Evolutionary conservation across 352 stramenopile species (phyloP).

Genomic region (Phytophthora idaei): DNA sequence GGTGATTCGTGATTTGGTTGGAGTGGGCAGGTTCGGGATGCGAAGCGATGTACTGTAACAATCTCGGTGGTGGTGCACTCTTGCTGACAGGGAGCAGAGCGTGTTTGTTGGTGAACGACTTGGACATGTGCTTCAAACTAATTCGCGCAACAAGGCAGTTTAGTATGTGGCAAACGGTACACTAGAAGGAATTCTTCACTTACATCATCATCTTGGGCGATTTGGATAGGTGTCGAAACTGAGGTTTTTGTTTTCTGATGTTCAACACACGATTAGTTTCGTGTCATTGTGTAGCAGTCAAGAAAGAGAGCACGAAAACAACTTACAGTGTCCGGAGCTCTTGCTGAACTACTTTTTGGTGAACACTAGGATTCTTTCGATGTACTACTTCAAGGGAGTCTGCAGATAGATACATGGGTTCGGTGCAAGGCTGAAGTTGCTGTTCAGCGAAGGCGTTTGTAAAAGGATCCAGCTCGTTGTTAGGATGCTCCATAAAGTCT

Average conservation of each 20-base stretch:
- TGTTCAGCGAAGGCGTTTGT: not conserved
- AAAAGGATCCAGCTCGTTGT: conserved; percentile 13
- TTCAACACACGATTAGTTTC: not conserved
- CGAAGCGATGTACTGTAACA: conserved; percentile 31
- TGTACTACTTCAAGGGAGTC: conserved; percentile 1
- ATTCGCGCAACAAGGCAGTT: not conserved
- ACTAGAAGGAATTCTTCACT: not conserved
- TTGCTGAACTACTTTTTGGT: conserved; percentile 10
- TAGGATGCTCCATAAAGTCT: conserved; percentile 59
- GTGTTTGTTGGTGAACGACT: conserved; percentile 19
- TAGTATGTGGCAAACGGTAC: not conserved
- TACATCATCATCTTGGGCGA: conserved; percentile 33
- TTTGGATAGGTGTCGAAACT: conserved; percentile 15
- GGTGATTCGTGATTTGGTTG: conserved; percentile 22
- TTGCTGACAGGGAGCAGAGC: conserved; percentile 36
- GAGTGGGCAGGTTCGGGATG: conserved; percentile 11
- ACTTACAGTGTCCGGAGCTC: conserved; percentile 31
- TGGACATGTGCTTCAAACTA: conserved; percentile 14
- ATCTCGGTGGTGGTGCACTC: conserved; percentile 12
- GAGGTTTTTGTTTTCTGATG: conserved; percentile 24
- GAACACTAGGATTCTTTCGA: conserved; percentile 8
- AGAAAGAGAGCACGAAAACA: not conserved
- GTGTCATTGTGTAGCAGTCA: not conserved
- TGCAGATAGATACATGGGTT: conserved; percentile 2
- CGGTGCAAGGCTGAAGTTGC: not conserved